Evolutionary conservation across 2,329 filamentous ascomycete genomes (phyloP).

Genomic region (Arachnomyces sp.): DNA sequence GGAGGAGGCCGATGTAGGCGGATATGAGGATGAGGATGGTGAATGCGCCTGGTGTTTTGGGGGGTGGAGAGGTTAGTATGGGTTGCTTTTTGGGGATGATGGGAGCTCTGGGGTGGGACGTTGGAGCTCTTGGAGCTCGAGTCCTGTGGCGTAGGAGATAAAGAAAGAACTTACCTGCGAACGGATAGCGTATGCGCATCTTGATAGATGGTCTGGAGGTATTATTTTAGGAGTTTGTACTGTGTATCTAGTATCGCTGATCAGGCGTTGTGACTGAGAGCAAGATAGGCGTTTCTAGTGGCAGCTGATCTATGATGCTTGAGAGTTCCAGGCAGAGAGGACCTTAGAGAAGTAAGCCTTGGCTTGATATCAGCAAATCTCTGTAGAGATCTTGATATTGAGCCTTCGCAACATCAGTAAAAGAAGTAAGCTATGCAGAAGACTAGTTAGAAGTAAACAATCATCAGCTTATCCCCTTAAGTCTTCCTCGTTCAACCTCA

Average conservation of each 20-base stretch:
- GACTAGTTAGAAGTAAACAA: too few species aligned
- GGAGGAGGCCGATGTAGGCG: constrained; percentile 71
- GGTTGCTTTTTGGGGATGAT: too few species aligned
- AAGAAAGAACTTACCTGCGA: constrained; percentile 59
- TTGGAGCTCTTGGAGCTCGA: too few species aligned
- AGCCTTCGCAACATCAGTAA: too few species aligned
- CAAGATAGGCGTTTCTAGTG: not conserved
- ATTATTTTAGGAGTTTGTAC: not conserved
- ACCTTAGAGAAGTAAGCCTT: too few species aligned
- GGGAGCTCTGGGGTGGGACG: too few species aligned
- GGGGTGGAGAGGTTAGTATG: constrained; percentile 10
- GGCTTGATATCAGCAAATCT: too few species aligned
- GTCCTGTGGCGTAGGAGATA: not conserved
- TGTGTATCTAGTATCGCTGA: not conserved
- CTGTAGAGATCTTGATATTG: too few species aligned
- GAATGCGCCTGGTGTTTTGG: constrained; percentile 50
- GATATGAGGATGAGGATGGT: constrained; percentile 60
- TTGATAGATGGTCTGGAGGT: constrained; percentile 11
- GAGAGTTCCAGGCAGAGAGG: not conserved
- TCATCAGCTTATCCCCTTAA: too few species aligned
- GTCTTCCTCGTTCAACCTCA: too few species aligned
- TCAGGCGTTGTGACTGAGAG: not conserved
- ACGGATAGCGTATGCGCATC: constrained; percentile 82
- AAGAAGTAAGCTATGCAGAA: too few species aligned
- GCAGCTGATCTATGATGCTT: not conserved